These are phyloP conservation scores for Backusella morwellensis DNA, from an alignment of 192 early-diverging fungal species.

Conservation along the genomic window DNA sequence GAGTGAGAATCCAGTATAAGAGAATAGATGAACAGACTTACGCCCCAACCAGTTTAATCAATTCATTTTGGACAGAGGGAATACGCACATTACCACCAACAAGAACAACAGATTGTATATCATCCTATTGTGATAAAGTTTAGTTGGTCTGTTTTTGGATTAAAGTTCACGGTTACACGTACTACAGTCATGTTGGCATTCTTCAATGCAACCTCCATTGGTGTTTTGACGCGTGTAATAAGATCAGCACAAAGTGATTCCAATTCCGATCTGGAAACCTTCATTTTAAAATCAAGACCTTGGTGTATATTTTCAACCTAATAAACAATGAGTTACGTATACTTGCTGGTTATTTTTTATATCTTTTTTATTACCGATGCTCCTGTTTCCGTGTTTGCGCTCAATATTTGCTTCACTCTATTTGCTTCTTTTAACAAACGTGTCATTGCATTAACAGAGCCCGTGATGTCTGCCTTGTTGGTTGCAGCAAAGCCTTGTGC, in stretches of 20 bases:
- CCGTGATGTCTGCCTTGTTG: conserved; percentile 50
- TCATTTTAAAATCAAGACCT: conserved; percentile 79
- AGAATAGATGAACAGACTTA: conserved; percentile 24
- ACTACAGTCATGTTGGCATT: conserved; percentile 64
- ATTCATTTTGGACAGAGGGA: conserved; percentile 75
- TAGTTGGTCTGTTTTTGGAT: not conserved
- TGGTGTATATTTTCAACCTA: conserved; percentile 85
- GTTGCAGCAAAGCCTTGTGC: conserved; percentile 67
- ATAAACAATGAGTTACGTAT: not conserved
- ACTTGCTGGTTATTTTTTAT: not conserved
- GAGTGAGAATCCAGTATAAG: not conserved
- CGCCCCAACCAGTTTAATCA: conserved; percentile 71
- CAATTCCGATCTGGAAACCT: conserved; percentile 76
- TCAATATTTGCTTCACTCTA: conserved; percentile 94
- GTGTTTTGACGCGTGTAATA: conserved; percentile 61
- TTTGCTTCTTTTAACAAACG: conserved; percentile 90
- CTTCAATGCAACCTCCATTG: conserved; percentile 71
- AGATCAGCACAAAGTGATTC: conserved; percentile 69
- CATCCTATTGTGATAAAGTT: conserved; percentile 32
- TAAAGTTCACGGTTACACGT: not conserved
- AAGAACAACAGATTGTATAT: conserved; percentile 89
- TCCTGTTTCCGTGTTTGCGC: conserved; percentile 85
- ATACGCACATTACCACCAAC: conserved; percentile 92
- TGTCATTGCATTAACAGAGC: conserved; percentile 80
- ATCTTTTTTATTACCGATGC: conserved; percentile 58